phyloP scores from a whole-genome alignment of 2,329 filamentous ascomycete species.

The Hymenoscyphus repandus region DNA sequence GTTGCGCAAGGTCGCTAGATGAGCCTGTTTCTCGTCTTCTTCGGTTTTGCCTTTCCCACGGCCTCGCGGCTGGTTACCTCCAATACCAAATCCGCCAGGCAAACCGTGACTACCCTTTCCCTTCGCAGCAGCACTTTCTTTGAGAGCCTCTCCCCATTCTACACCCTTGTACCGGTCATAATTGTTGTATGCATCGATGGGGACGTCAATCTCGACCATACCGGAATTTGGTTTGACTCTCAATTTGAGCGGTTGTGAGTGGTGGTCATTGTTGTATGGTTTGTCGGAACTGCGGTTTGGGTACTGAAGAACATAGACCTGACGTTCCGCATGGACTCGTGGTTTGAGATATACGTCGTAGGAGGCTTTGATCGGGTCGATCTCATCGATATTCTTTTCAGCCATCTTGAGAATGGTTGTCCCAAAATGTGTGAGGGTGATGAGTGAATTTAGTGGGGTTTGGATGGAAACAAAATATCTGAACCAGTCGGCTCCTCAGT shows the following conservation, averaged over 20 bases:
- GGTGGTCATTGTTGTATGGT: slow-evolving; percentile 51
- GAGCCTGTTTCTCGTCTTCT: slow-evolving; percentile 41
- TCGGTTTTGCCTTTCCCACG: slow-evolving; percentile 37
- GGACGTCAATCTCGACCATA: slow-evolving; percentile 89
- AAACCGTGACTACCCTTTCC: slow-evolving; percentile 64
- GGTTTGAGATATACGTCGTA: slow-evolving; percentile 89
- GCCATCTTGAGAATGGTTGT: not conserved
- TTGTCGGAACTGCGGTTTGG: slow-evolving; percentile 63
- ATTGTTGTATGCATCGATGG: slow-evolving; percentile 60
- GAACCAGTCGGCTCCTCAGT: too few species aligned
- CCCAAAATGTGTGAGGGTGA: not conserved
- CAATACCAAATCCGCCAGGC: slow-evolving; percentile 66
- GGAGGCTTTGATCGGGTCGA: slow-evolving; percentile 65
- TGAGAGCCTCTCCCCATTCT: slow-evolving; percentile 73
- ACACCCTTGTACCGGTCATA: slow-evolving; percentile 84
- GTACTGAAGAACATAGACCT: slow-evolving; percentile 83
- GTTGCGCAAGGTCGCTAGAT: slow-evolving; percentile 40
- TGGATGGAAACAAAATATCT: not conserved
- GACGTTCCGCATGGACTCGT: slow-evolving; percentile 52
- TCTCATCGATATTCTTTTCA: slow-evolving; percentile 12
- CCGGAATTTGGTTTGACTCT: slow-evolving; percentile 78
- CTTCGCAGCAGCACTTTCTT: slow-evolving; percentile 45
- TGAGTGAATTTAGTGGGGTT: not conserved
- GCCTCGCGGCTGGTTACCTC: slow-evolving; percentile 35
- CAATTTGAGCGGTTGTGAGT: slow-evolving; percentile 61